Base-by-base conservation (phyloP, 768 basidiomycete species). In the Boletus tylopilopsis region DNA sequence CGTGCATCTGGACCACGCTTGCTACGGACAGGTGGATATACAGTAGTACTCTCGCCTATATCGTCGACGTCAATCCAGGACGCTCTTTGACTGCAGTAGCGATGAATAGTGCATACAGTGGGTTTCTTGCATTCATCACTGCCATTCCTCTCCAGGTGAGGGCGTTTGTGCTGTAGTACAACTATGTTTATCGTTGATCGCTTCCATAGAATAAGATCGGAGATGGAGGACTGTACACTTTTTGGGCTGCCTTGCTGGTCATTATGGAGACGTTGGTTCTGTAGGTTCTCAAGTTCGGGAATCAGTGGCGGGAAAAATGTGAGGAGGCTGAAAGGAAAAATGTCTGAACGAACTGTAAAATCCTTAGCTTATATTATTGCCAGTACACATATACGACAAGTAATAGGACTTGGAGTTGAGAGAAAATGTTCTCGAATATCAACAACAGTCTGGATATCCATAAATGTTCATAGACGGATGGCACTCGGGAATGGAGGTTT, bases 21-120 rank as follows among this genome's bases (percentile, higher is more conserved):
- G 34, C 25, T 24, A 7, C 18, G 5, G 13, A 35, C 42, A 81
- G 78, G 51, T 74, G 74, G 67, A 78, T 82, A 44, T 87, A 84
- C 61, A 71, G 79, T 2, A 82, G 79, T 33, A 84, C 85, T 1
- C 73, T 95, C 19, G 86, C 91, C 0, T 94, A 92, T 61, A 78
- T 94, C 36, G 89, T 94, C 16, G 93, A 95, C 59, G 82, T 90
- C 7, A 94, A 94, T 61, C 70, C 73, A 7, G 93, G 93, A 7
- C 79, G 87, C 9, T 90, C 89, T 1, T 86, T 89, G 1, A 81
- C 81, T 2, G 89, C 87, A 0, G 79, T 82, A 9, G 90, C 92
- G 1, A 68, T 74, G 36, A 94, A 94, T 62, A 87, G 85, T 45
- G 77, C 76, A 32, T 87, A 85, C 62, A 78, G 92, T 36, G 90